These are phyloP conservation scores for Zygosaccharomyces sapae DNA, from an alignment of 1,139 yeast genomes.

Conservation along the genomic window DNA sequence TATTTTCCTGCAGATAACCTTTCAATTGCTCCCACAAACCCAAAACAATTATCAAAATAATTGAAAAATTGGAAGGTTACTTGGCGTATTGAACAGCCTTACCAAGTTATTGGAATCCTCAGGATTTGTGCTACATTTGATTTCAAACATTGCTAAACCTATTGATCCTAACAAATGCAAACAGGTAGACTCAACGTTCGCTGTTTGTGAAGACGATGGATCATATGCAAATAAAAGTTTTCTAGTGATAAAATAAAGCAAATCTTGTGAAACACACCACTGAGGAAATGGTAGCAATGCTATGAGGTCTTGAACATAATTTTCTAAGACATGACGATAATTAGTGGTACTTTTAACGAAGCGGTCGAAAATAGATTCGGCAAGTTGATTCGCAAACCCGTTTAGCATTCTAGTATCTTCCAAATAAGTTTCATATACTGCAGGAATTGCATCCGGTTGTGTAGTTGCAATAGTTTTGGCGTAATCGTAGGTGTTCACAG, in stretches of 20 bases:
- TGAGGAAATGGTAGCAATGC: slow-evolving; percentile 49
- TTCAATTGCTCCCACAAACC: background rate
- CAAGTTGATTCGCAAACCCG: slow-evolving; percentile 37
- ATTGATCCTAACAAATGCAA: slow-evolving; percentile 55
- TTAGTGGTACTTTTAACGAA: slow-evolving; percentile 41
- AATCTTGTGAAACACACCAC: slow-evolving; percentile 55
- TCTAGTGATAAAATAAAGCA: slow-evolving; percentile 44
- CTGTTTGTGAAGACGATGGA: slow-evolving; percentile 37
- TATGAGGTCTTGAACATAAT: slow-evolving; percentile 54
- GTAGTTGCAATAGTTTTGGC: slow-evolving; percentile 5
- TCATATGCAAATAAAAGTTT: slow-evolving; percentile 39
- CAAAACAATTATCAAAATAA: slow-evolving; percentile 18
- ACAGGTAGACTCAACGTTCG: slow-evolving; percentile 46
- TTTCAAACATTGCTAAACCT: slow-evolving; percentile 46
- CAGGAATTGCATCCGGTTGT: slow-evolving; percentile 4
- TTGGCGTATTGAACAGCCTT: slow-evolving; percentile 28
- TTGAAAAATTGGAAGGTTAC: slow-evolving; percentile 16
- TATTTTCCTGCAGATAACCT: slow-evolving; percentile 10
- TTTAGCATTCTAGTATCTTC: slow-evolving; percentile 10
- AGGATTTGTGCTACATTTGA: slow-evolving; percentile 20
- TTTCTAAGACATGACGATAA: slow-evolving; percentile 45
- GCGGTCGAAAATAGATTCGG: slow-evolving; percentile 41
- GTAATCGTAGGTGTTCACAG: slow-evolving; percentile 19
- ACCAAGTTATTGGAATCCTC: slow-evolving; percentile 23
- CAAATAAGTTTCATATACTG: slow-evolving; percentile 5